phyloP scores from a whole-genome alignment of 1,284 basidiomycete genomes.

The Trichosporon asahii region DNA sequence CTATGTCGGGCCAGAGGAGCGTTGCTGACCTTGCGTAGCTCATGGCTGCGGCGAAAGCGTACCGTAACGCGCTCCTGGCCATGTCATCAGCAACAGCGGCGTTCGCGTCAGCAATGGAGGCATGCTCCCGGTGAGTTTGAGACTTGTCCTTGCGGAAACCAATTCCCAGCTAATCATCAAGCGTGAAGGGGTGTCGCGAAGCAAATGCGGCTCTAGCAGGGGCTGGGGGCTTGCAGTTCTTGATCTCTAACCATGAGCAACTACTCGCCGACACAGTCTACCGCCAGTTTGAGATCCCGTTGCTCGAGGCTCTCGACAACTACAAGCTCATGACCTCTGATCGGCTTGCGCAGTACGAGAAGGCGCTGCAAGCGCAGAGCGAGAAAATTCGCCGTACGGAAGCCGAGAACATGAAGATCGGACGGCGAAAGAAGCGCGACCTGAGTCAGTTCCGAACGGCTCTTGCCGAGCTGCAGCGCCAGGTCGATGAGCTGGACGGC shows the following conservation, averaged over 20 bases:
- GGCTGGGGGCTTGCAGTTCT: constrained; percentile 82
- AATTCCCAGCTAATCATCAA: constrained; percentile 14
- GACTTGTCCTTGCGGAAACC: constrained; percentile 14
- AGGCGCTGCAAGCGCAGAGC: constrained; percentile 73
- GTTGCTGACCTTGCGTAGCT: constrained; percentile 55
- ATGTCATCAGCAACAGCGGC: constrained; percentile 81
- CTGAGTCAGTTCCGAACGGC: constrained; percentile 80
- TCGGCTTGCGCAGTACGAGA: constrained; percentile 74
- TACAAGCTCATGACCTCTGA: constrained; percentile 61
- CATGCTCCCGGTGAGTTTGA: constrained; percentile 66
- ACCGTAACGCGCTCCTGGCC: constrained; percentile 74
- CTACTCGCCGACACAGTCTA: constrained; percentile 81
- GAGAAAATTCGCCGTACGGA: constrained; percentile 84
- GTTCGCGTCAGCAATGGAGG: constrained; percentile 81
- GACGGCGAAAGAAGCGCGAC: constrained; percentile 70
- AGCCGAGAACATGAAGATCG: constrained; percentile 71
- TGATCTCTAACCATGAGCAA: constrained; percentile 89
- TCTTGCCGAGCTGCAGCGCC: constrained; percentile 73
- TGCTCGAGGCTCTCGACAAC: constrained; percentile 75
- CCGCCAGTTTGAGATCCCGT: constrained; percentile 83
- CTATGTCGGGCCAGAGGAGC: neutral
- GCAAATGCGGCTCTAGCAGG: constrained; percentile 58
- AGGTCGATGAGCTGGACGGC: constrained; percentile 59
- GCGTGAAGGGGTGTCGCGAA: constrained; percentile 47
- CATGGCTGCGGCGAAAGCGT: constrained; percentile 72